Base-by-base conservation (phyloP, 2,329 filamentous ascomycete genomes). In the Aspergillus terreus region DNA sequence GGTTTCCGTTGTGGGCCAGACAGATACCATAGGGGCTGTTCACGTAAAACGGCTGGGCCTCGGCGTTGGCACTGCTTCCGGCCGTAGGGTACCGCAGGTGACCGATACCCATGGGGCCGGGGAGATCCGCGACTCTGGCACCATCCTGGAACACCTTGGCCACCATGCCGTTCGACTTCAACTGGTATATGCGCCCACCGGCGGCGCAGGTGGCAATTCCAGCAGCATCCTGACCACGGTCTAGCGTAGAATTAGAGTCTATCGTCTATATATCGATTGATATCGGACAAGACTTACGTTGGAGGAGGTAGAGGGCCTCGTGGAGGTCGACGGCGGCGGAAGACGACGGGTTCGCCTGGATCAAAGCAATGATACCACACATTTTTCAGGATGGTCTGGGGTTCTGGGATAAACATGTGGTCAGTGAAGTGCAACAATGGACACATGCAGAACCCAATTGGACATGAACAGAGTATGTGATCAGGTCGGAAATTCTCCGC, bases 31-130 rank as follows among this genome's bases (percentile, higher is more conserved):
- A 94, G 1, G 89, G 90, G 52, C 81, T 82, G 76, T 95, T 95
- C 63, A 94, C 90, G 67, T 94, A 96, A 71, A 96, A 95, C 0
- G 92, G 92, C 72, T 96, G 91, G 10, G 90, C 89, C 72, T 96
- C 90, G 6, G 90, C 85, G 64, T 90, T 92, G 52, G 83, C 83
- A 59, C 86, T 88, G 68, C 86, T 94, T 51, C 92, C 92, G 11
- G 88, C 88, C 6, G 92, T 96, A 10, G 92, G 92, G 71, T 96
- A 96, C 68, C 92, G 81, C 60, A 96, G 73, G 71, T 96, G 92
- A 40, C 83, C 87, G 54, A 96, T 80, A 55, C 90, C 90, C 87
- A 94, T 92, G 71, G 83, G 92, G 32, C 91, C 91, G 11, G 90
- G 87, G 47, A 94, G 80, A 63, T 91, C 84, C 45, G 81, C 76